These are phyloP conservation scores for Eragrostis curvula DNA, from an alignment of 176 grass and related monocot genomes.

Conservation along the genomic window DNA sequence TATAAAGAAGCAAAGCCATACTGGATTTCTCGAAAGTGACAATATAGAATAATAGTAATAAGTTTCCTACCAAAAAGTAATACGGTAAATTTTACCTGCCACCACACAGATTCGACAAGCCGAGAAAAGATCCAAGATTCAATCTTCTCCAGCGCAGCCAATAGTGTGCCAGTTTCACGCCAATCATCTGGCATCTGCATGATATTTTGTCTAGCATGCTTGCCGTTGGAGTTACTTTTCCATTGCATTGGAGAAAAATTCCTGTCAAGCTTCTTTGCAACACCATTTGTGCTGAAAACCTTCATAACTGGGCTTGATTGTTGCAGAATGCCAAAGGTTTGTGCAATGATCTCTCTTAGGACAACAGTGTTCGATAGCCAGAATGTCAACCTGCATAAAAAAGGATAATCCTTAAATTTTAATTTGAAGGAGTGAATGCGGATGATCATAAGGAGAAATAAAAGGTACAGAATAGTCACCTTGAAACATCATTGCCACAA, in stretches of 20 bases:
- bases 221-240: constrained; percentile 55
- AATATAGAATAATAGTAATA: constrained; percentile 4
- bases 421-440: constrained; percentile 26
- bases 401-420: constrained; percentile 18
- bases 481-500: constrained; percentile 86
- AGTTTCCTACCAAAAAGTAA: not conserved
- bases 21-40: not conserved
- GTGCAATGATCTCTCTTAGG: constrained; percentile 79
- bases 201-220: constrained; percentile 49
- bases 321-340: constrained; percentile 59
- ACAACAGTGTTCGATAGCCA: constrained; percentile 92
- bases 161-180: constrained; percentile 63
- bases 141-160: constrained; percentile 75
- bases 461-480: constrained; percentile 38
- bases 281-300: constrained; percentile 39
- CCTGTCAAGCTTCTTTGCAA: constrained; percentile 42
- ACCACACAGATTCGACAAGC: constrained; percentile 95
- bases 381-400: constrained; percentile 85
- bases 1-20: constrained; percentile 36
- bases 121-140: constrained; percentile 96
- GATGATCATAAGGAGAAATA: constrained; percentile 18
- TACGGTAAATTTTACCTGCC: constrained; percentile 72
- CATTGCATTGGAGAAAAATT: constrained; percentile 35
- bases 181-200: constrained; percentile 65
- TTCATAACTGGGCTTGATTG: constrained; percentile 49